These are phyloP conservation scores for Tylopilus sp. DNA, from an alignment of 1,284 basidiomycete species.

Conservation along the genomic window DNA sequence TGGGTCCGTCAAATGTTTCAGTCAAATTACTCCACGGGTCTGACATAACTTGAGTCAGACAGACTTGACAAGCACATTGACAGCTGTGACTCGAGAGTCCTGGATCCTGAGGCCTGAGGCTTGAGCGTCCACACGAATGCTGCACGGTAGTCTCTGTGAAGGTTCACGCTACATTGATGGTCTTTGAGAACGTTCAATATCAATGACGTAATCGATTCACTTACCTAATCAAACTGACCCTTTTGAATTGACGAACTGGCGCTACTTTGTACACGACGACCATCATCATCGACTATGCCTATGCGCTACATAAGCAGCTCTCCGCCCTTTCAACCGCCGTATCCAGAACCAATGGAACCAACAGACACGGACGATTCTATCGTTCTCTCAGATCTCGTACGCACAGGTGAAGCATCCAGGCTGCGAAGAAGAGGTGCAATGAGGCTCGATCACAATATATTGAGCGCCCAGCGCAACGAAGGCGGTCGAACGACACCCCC, in stretches of 20 bases:
- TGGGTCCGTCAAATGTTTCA: no score
- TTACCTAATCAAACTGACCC: slow-evolving; percentile 13
- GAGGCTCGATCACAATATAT: slow-evolving; percentile 48
- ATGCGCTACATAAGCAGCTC: slow-evolving; percentile 30
- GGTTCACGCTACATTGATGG: no score
- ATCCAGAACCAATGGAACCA: slow-evolving; percentile 24
- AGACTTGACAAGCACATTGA: no score
- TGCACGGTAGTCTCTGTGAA: no score
- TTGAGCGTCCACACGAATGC: no score
- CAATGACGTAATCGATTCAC: slow-evolving; percentile 6
- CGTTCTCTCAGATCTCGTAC: slow-evolving; percentile 63
- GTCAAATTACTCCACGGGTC: no score
- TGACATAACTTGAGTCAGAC: no score
- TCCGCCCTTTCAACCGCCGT: slow-evolving; percentile 9
- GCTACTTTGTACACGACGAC: slow-evolving; percentile 16
- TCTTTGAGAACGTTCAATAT: background rate
- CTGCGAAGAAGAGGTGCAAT: slow-evolving; percentile 67
- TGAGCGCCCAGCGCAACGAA: slow-evolving; percentile 30
- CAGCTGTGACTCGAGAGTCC: no score
- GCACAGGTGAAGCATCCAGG: slow-evolving; percentile 65
- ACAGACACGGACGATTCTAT: slow-evolving; percentile 60
- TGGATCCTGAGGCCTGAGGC: no score
- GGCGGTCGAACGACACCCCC: slow-evolving; percentile 25
- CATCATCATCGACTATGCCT: slow-evolving; percentile 28
- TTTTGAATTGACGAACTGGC: background rate